These are phyloP conservation scores for Xylariaceae sp. DNA, from an alignment of 2,329 filamentous ascomycete genomes.

Conservation along the genomic window DNA sequence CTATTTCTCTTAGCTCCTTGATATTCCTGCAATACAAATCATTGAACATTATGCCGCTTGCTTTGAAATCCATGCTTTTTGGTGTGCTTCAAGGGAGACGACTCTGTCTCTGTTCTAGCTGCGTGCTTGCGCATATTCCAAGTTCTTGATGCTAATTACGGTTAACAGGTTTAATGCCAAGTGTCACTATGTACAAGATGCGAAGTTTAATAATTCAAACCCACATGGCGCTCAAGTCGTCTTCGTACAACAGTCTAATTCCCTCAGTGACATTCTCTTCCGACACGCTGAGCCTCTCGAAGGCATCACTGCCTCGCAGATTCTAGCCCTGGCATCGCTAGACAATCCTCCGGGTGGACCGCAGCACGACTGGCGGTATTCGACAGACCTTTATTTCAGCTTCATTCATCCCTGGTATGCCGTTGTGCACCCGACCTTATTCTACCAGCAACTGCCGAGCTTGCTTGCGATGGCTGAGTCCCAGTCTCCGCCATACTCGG, in stretches of 20 bases:
- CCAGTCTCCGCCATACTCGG: conserved; percentile 27
- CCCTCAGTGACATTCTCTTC: conserved; percentile 38
- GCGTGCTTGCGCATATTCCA: neutral
- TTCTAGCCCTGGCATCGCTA: conserved; percentile 46
- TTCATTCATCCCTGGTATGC: conserved; percentile 51
- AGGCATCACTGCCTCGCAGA: conserved; percentile 45
- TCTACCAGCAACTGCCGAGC: conserved; percentile 41
- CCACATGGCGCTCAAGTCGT: conserved; percentile 36
- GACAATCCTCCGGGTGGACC: conserved; percentile 35
- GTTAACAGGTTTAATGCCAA: conserved; percentile 40
- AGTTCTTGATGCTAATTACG: conserved; percentile 22
- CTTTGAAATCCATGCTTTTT: neutral
- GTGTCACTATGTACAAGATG: conserved; percentile 42
- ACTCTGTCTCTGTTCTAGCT: neutral
- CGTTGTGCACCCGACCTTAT: conserved; percentile 48
- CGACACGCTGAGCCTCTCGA: conserved; percentile 39
- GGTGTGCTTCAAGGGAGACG: neutral
- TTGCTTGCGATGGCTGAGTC: conserved; percentile 30
- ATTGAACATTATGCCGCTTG: neutral
- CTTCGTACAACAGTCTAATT: conserved; percentile 38
- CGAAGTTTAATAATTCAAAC: conserved; percentile 32
- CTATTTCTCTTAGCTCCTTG: neutral
- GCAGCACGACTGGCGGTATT: conserved; percentile 45
- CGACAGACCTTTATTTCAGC: conserved; percentile 47
- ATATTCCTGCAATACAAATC: neutral